Evolutionary conservation across 345 rosid species (phyloP).

Genomic region (Combretum micranthum): DNA sequence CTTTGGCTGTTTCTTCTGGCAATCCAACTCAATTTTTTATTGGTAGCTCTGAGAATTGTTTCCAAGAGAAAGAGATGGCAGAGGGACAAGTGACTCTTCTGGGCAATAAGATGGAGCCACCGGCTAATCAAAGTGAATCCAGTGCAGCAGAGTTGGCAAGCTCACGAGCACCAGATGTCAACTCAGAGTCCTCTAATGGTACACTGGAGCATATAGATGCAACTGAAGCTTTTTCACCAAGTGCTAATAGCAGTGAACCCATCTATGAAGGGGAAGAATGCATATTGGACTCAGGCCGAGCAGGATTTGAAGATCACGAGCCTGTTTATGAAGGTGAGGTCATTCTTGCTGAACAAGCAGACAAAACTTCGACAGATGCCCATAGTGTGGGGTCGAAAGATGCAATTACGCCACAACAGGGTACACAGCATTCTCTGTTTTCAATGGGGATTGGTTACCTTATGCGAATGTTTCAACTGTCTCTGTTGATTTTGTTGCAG

Average conservation of each 20-base stretch:
- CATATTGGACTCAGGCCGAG: slow-evolving; percentile 55
- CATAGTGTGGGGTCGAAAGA: slow-evolving; percentile 29
- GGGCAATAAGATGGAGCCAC: slow-evolving; percentile 23
- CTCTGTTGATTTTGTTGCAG: slow-evolving; percentile 34
- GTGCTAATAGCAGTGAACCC: slow-evolving; percentile 75
- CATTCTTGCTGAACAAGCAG: slow-evolving; percentile 74
- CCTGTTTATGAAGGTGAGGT: slow-evolving; percentile 98
- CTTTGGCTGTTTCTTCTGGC: slow-evolving; percentile 19
- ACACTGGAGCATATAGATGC: slow-evolving; percentile 41
- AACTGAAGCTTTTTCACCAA: slow-evolving; percentile 40
- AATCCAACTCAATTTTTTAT: slow-evolving; percentile 16
- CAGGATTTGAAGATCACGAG: slow-evolving; percentile 52
- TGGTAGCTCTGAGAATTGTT: slow-evolving; percentile 15
- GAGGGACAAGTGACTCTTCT: slow-evolving; percentile 18
- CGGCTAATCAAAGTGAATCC: slow-evolving; percentile 25
- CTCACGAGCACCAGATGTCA: slow-evolving; percentile 27
- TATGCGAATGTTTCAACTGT: background rate
- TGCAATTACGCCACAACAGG: slow-evolving; percentile 70
- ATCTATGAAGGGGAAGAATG: slow-evolving; percentile 97
- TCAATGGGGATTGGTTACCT: background rate
- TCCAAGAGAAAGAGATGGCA: slow-evolving; percentile 14
- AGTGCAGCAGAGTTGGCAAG: slow-evolving; percentile 12
- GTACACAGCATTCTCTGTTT: slow-evolving; percentile 21
- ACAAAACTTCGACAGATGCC: slow-evolving; percentile 36
- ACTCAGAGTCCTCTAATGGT: slow-evolving; percentile 42